Conservation (phyloP, 768 basidiomycete species). For the Sporobolomyces phaffii region DNA sequence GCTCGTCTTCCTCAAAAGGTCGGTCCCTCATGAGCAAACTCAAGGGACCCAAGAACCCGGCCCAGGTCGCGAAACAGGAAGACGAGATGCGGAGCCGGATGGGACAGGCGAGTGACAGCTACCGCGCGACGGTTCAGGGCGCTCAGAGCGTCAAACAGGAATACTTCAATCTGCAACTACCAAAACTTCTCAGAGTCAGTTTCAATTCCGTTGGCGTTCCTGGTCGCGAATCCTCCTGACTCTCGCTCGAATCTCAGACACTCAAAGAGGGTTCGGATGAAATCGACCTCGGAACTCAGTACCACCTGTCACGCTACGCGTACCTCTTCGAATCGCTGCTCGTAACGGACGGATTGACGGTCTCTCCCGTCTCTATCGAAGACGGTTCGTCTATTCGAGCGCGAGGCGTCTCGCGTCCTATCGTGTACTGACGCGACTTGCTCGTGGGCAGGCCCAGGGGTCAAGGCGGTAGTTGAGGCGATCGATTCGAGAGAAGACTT, state of each 20-base stretch:
- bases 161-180: slow-evolving; percentile 95
- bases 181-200: slow-evolving; percentile 81
- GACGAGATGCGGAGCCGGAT: slow-evolving; percentile 85
- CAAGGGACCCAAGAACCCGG: slow-evolving; percentile 41
- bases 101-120: slow-evolving; percentile 77
- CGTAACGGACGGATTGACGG: slow-evolving; percentile 75
- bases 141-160: slow-evolving; percentile 88
- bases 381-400: slow-evolving; percentile 54
- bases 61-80: slow-evolving; percentile 80
- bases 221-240: background rate
- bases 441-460: slow-evolving; percentile 55
- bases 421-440: slow-evolving; percentile 3
- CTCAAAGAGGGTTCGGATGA: slow-evolving; percentile 94
- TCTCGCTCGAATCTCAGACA: slow-evolving; percentile 52
- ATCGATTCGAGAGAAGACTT: slow-evolving; percentile 95
- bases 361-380: slow-evolving; percentile 61
- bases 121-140: slow-evolving; percentile 81
- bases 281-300: slow-evolving; percentile 94
- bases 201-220: background rate
- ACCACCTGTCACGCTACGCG: slow-evolving; percentile 88
- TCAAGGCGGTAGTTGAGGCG: slow-evolving; percentile 78
- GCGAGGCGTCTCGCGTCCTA: too few species aligned
- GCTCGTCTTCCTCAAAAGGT: slow-evolving; percentile 15
- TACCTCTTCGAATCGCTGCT: slow-evolving; percentile 88
- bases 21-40: slow-evolving; percentile 41